phyloP scores from a whole-genome alignment of 2,329 filamentous ascomycete genomes.

The Paecilomyces dactylethromorphus region DNA sequence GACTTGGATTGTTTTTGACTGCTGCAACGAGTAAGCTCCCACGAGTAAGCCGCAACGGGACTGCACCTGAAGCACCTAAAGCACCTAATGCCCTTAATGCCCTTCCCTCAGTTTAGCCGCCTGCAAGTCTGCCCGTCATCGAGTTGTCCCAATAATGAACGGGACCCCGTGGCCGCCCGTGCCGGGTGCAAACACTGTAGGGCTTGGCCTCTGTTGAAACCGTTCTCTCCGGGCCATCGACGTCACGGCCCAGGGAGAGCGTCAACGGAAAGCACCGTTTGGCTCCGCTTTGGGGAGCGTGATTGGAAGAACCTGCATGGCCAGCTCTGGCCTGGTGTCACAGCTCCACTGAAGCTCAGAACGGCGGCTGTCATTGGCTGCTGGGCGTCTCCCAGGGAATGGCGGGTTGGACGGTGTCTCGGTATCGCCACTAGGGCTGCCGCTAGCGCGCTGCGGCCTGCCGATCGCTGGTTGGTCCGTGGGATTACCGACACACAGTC shows the following conservation, averaged over 20 bases:
- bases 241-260: not conserved
- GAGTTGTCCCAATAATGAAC: not conserved
- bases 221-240: not conserved
- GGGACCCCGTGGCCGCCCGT: not conserved
- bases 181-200: not conserved
- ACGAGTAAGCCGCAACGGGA: too few relatives aligned
- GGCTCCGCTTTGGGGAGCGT: not conserved
- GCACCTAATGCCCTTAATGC: not conserved
- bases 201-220: not conserved
- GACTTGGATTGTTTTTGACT: too few relatives aligned
- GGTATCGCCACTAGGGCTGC: slow-evolving; percentile 4
- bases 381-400: not conserved
- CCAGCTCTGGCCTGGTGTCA: not conserved
- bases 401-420: not conserved
- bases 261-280: not conserved
- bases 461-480: not conserved
- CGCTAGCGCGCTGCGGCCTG: not conserved
- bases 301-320: not conserved
- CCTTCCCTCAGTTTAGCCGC: not conserved
- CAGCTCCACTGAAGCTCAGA: not conserved
- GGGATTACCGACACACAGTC: not conserved
- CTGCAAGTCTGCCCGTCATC: not conserved
- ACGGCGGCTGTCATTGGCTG: not conserved
- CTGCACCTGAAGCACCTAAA: not conserved
- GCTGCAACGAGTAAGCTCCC: not conserved